Percentiles rank a stretch among this genome's conserved stretches.
Conservation (phyloP, 805 yeast species). For the Saccharomycopsis amapae region DNA sequence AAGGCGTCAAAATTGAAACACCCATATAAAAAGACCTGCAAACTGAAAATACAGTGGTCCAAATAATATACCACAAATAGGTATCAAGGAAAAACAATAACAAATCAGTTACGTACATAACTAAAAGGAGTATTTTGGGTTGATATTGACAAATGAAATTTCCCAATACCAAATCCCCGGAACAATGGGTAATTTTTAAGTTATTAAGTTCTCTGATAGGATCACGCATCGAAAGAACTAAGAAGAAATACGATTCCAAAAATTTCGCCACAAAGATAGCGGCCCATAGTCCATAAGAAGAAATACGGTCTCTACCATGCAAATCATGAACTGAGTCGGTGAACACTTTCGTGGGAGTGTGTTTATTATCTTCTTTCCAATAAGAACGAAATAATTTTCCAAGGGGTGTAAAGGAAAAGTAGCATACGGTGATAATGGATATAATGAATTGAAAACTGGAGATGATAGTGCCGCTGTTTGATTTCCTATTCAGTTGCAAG, state of each 20-base stretch:
- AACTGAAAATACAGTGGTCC: conserved; percentile 70
- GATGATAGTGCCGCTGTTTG: conserved; percentile 35
- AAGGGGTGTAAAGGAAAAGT: conserved; percentile 57
- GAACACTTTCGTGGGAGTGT: conserved; percentile 48
- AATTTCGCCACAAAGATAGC: conserved; percentile 62
- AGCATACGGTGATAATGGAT: conserved; percentile 46
- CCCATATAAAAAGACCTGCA: conserved; percentile 67
- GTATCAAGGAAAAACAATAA: conserved; percentile 73
- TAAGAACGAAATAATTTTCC: conserved; percentile 44
- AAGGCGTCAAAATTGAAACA: conserved; percentile 80
- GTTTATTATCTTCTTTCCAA: conserved; percentile 28
- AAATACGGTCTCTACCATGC: conserved; percentile 44
- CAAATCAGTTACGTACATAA: conserved; percentile 55
- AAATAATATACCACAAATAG: conserved; percentile 77
- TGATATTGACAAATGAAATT: conserved; percentile 46
- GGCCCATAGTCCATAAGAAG: conserved; percentile 66
- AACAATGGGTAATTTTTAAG: conserved; percentile 48
- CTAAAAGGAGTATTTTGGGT: conserved; percentile 45
- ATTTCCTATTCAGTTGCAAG: conserved; percentile 30
- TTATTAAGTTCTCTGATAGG: conserved; percentile 63
- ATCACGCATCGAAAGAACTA: conserved; percentile 64
- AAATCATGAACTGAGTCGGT: conserved; percentile 52
- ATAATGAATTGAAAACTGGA: conserved; percentile 50
- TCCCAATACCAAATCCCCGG: conserved; percentile 55
- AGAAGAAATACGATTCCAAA: conserved; percentile 70